Conservation (phyloP, 257 asterid species). For the Eustoma russellianum region DNA sequence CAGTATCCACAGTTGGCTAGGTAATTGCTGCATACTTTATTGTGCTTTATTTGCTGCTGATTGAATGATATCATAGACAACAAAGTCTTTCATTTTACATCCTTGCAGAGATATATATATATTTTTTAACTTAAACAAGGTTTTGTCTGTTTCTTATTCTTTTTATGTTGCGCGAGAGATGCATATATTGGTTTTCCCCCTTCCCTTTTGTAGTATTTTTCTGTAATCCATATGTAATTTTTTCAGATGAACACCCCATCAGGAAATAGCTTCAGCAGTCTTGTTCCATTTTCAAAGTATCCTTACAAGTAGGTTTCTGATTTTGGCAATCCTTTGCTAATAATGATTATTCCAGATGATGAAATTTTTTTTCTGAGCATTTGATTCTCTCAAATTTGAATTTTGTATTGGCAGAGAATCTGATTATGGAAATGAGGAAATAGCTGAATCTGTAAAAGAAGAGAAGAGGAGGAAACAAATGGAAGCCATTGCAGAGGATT, state of each 20-base stretch:
- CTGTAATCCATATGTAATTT: too few relatives aligned
- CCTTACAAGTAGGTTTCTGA: conserved; percentile 59
- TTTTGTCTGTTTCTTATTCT: too few relatives aligned
- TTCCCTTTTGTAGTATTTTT: too few relatives aligned
- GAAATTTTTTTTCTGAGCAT: neutral
- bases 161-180: too few relatives aligned
- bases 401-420: conserved; percentile 40
- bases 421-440: conserved; percentile 61
- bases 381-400: conserved; percentile 13
- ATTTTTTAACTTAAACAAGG: too few relatives aligned
- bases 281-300: conserved; percentile 63
- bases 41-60: too few relatives aligned
- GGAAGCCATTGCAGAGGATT: conserved; percentile 91
- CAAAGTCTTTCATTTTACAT: too few relatives aligned
- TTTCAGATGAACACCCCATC: conserved; percentile 49
- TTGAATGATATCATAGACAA: too few relatives aligned
- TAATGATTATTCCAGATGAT: neutral
- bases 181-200: too few relatives aligned
- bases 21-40: too few relatives aligned
- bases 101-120: too few relatives aligned
- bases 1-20: too few relatives aligned
- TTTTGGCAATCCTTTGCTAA: neutral
- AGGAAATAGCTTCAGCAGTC: conserved; percentile 76
- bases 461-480: conserved; percentile 79
- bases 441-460: conserved; percentile 55